A percentile compares a stretch with the other conserved stretches of the same genome.
phyloP scores from a whole-genome alignment of 2,329 filamentous ascomycete species.

The Sporothrix sp. region DNA sequence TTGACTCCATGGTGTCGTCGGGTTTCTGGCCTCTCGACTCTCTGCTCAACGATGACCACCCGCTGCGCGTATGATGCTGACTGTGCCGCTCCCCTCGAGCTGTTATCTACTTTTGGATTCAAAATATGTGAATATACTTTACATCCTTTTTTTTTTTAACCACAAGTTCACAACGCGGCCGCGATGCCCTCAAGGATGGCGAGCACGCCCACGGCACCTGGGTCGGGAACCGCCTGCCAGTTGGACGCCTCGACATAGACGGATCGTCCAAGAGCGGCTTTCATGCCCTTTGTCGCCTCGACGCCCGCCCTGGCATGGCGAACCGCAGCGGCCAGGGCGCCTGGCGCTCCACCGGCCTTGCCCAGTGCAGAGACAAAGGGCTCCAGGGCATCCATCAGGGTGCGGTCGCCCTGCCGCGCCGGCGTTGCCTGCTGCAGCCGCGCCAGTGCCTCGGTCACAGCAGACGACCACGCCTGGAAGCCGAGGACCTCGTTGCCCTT shows the following conservation, averaged over 20 bases:
- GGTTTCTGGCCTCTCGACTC: constrained; percentile 11
- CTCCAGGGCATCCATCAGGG: constrained; percentile 75
- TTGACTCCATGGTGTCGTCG: constrained; percentile 12
- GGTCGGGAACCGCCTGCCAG: constrained; percentile 53
- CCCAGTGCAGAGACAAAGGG: constrained; percentile 71
- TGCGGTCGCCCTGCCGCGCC: constrained; percentile 77
- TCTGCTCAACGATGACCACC: constrained; percentile 1
- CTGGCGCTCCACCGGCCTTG: constrained; percentile 32
- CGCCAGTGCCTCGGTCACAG: constrained; percentile 33
- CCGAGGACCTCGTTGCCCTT: background rate
- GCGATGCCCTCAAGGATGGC: background rate
- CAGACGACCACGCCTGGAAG: constrained; percentile 17
- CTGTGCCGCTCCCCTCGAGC: no score
- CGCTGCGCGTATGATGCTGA: background rate
- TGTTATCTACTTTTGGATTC: no score
- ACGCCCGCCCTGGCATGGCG: constrained; percentile 64
- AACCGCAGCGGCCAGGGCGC: constrained; percentile 60
- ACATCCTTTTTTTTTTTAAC: background rate
- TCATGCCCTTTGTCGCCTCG: constrained; percentile 84
- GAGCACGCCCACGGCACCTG: constrained; percentile 50
- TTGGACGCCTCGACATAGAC: constrained; percentile 72
- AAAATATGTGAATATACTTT: background rate
- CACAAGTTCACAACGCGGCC: background rate
- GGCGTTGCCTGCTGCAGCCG: constrained; percentile 73
- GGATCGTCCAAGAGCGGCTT: constrained; percentile 70